Evolutionary conservation across 2,329 filamentous ascomycete genomes (phyloP).

Genomic region (Botryosphaeria dothidea): DNA sequence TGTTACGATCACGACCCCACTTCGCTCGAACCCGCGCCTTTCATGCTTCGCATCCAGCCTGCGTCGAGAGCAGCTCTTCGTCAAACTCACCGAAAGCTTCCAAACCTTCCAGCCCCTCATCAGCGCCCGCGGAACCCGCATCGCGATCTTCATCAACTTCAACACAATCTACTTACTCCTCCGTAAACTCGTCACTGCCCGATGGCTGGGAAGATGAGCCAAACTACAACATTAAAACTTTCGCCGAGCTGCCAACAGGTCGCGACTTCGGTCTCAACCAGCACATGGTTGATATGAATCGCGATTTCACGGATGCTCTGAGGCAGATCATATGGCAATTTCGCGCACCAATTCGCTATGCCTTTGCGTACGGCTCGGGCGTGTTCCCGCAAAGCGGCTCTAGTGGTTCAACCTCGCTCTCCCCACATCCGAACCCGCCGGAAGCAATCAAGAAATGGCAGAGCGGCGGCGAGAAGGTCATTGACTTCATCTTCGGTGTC

Average conservation of each 20-base stretch:
- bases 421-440: conserved; percentile 80
- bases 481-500: conserved; percentile 97
- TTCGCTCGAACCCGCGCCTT: conserved; percentile 1
- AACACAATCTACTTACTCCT: conserved; percentile 9
- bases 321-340: conserved; percentile 89
- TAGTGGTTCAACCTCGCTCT: conserved; percentile 53
- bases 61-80: background rate
- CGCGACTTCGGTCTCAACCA: conserved; percentile 91
- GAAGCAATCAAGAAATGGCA: conserved; percentile 81
- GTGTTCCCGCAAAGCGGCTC: conserved; percentile 79
- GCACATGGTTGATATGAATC: conserved; percentile 85
- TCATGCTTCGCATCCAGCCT: background rate
- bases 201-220: conserved; percentile 75
- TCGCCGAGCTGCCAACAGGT: conserved; percentile 70
- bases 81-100: conserved; percentile 26
- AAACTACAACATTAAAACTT: conserved; percentile 69
- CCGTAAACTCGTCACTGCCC: conserved; percentile 35
- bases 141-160: background rate
- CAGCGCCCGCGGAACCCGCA: background rate
- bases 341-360: conserved; percentile 85
- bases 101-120: conserved; percentile 24
- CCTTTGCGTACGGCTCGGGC: conserved; percentile 95
- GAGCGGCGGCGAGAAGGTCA: conserved; percentile 88
- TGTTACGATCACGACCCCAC: background rate
- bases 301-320: conserved; percentile 90